A percentile compares a stretch with the other conserved stretches of the same genome.
Evolutionary conservation across 2,329 filamentous ascomycete species (phyloP).

Genomic region (Nothomitra cinnamomea): DNA sequence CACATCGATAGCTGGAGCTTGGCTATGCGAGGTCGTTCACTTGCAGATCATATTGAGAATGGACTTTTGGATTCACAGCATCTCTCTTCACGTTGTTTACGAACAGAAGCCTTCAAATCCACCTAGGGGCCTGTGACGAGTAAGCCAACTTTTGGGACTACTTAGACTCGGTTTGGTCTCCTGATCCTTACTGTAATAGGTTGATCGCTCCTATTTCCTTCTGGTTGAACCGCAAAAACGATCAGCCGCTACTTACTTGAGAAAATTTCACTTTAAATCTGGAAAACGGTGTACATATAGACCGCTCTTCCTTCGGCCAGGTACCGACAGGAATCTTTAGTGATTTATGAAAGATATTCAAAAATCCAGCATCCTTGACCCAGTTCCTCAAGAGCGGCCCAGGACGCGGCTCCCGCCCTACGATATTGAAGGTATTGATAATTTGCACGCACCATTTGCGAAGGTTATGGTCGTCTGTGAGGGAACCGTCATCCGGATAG

Average conservation of each 20-base stretch:
- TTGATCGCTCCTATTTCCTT: not conserved
- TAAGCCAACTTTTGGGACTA: not conserved
- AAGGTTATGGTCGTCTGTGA: conserved; percentile 4
- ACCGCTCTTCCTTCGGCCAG: conserved; percentile 1
- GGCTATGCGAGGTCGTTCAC: not conserved
- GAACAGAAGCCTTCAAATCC: not conserved
- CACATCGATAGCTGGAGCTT: not conserved
- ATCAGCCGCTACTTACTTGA: not conserved
- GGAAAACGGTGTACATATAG: not conserved
- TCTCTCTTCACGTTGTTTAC: not conserved
- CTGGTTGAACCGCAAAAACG: not conserved
- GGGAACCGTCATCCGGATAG: conserved; percentile 1
- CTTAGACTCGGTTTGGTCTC: not conserved
- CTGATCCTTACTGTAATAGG: not conserved
- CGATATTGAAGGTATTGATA: not conserved
- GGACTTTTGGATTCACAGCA: not conserved
- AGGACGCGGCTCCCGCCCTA: not conserved
- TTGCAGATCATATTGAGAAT: not conserved
- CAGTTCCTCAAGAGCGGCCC: not conserved
- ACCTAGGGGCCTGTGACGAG: not conserved
- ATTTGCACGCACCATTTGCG: not conserved
- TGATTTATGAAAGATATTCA: not conserved
- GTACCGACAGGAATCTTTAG: not conserved
- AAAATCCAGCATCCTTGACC: conserved; percentile 1
- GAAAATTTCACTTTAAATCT: not conserved